phyloP scores from a whole-genome alignment of 192 early-diverging fungal species.

The Physocladia obscura region DNA sequence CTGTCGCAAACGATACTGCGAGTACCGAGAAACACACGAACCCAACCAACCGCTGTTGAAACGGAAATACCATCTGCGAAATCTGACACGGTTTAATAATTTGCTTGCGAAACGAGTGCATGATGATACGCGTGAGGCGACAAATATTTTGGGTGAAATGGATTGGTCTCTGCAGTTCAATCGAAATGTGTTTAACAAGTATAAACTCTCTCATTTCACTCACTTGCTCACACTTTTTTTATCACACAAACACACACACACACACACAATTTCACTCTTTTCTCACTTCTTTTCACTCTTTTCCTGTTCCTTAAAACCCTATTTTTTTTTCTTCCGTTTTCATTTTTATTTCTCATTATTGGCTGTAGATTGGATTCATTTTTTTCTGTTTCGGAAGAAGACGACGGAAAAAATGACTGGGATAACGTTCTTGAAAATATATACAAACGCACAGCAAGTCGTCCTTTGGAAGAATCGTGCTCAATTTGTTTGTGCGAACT shows the following conservation, averaged over 20 bases:
- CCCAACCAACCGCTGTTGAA: constrained; percentile 9
- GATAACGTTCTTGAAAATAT: constrained; percentile 2
- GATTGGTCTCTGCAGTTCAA: neutral
- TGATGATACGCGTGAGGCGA: neutral
- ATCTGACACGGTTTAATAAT: neutral
- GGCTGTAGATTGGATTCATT: neutral
- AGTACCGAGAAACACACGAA: neutral
- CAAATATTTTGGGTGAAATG: neutral
- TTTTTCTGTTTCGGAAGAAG: neutral
- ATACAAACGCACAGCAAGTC: neutral
- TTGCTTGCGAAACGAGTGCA: neutral
- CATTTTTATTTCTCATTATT: too few relatives aligned
- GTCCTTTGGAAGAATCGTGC: constrained; percentile 9
- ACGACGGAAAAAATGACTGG: neutral
- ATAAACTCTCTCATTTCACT: too few relatives aligned
- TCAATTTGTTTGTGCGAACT: constrained; percentile 17
- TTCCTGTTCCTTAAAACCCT: too few relatives aligned
- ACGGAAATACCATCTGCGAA: neutral
- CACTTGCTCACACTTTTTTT: neutral
- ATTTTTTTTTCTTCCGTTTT: too few relatives aligned
- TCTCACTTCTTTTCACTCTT: neutral
- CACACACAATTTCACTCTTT: neutral
- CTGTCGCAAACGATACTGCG: neutral
- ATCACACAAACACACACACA: too few relatives aligned
- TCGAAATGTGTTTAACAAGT: constrained; percentile 15